These are phyloP conservation scores for Sugiyamaella novakii DNA, from an alignment of 1,139 yeast species.

Conservation along the genomic window DNA sequence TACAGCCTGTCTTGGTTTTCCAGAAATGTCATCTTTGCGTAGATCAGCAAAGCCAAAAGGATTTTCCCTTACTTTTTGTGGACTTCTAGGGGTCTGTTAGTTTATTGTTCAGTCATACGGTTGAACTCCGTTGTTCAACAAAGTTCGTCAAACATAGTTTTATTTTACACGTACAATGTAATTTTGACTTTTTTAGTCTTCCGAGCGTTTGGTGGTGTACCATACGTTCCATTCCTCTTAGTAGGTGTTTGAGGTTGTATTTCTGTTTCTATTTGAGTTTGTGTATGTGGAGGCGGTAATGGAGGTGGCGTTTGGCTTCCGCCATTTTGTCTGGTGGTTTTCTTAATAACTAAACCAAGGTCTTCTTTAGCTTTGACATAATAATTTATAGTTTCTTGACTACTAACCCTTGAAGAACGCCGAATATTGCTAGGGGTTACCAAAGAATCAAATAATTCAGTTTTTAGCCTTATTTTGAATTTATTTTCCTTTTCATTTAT, in stretches of 20 bases:
- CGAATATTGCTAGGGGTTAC: slow-evolving; percentile 28
- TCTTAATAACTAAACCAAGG: slow-evolving; percentile 22
- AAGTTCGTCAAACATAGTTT: no score
- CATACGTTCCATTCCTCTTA: background rate
- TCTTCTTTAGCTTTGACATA: slow-evolving; percentile 28
- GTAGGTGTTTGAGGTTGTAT: background rate
- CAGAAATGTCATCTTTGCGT: slow-evolving; percentile 18
- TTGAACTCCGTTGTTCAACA: no score
- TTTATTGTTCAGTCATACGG: no score
- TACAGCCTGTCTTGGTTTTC: slow-evolving; percentile 24
- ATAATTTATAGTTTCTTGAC: slow-evolving; percentile 23
- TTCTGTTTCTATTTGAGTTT: background rate
- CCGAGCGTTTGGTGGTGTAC: slow-evolving; percentile 11
- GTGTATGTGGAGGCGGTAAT: background rate
- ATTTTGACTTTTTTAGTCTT: slow-evolving; percentile 33
- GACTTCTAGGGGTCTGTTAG: slow-evolving; percentile 22
- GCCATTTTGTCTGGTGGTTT: slow-evolving; percentile 7
- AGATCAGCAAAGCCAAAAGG: slow-evolving; percentile 26
- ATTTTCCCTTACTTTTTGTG: slow-evolving; percentile 25
- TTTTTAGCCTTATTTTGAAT: slow-evolving; percentile 43
- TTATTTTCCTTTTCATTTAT: slow-evolving; percentile 22
- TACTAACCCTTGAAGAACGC: slow-evolving; percentile 23
- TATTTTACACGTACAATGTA: slow-evolving; percentile 19
- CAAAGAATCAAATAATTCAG: slow-evolving; percentile 42
- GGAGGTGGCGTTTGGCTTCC: slow-evolving; percentile 17